These are phyloP conservation scores for Croton setiger DNA, from an alignment of 441 rosid species.

Conservation along the genomic window DNA sequence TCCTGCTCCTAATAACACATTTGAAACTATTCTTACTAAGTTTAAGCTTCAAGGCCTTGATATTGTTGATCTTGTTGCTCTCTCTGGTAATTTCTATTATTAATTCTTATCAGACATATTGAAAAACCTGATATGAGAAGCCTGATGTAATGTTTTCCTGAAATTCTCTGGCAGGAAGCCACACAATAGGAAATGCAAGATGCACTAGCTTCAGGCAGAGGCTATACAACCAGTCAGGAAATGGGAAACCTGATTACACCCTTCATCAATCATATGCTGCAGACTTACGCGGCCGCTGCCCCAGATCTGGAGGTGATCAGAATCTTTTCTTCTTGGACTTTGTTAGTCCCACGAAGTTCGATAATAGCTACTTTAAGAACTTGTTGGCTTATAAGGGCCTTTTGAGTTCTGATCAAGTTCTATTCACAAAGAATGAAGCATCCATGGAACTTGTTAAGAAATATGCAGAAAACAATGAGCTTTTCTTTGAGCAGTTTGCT, in stretches of 20 bases:
- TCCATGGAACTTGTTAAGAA: constrained; percentile 65
- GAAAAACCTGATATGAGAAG: neutral
- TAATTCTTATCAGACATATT: too few species aligned
- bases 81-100: constrained; percentile 52
- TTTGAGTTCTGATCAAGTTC: constrained; percentile 73
- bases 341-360: constrained; percentile 53
- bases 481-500: constrained; percentile 71
- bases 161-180: constrained; percentile 60
- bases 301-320: constrained; percentile 82
- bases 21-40: constrained; percentile 71
- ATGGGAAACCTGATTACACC: constrained; percentile 69
- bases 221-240: constrained; percentile 82
- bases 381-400: constrained; percentile 63
- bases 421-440: constrained; percentile 46
- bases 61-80: constrained; percentile 76
- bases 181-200: constrained; percentile 80
- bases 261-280: constrained; percentile 62
- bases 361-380: constrained; percentile 80
- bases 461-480: constrained; percentile 53
- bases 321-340: constrained; percentile 68
- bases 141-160: neutral
- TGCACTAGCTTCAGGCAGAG: constrained; percentile 92
- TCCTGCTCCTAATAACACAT: constrained; percentile 88
- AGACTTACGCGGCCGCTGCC: constrained; percentile 52
- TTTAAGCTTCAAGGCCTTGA: constrained; percentile 70